These are phyloP conservation scores for Blastocystis sp. DNA, from an alignment of 352 stramenopile species.

Conservation along the genomic window DNA sequence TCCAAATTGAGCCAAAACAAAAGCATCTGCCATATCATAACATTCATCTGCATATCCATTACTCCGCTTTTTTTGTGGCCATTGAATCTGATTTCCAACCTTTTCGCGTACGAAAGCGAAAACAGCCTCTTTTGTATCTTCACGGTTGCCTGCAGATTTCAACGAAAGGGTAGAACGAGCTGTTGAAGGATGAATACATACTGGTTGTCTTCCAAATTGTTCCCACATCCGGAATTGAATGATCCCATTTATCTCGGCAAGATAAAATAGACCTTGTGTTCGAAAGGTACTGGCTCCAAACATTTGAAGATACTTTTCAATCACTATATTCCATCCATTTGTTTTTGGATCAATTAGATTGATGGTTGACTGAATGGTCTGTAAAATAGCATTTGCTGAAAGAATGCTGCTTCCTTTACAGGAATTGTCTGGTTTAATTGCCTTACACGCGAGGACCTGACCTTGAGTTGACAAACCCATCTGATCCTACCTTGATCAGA, in stretches of 20 bases:
- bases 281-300: conserved; percentile 20
- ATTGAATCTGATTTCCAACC: background rate
- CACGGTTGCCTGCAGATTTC: background rate
- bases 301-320: conserved; percentile 54
- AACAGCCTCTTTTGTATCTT: conserved; percentile 41
- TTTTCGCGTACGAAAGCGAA: conserved; percentile 31
- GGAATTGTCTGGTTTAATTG: background rate
- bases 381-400: background rate
- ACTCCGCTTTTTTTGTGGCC: conserved; percentile 11
- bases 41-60: conserved; percentile 23
- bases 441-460: conserved; percentile 7
- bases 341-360: background rate
- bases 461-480: background rate
- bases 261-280: conserved; percentile 44
- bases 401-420: conserved; percentile 52
- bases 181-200: conserved; percentile 38
- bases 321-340: background rate
- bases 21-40: conserved; percentile 61
- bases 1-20: background rate
- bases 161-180: conserved; percentile 22
- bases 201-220: background rate
- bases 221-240: conserved; percentile 54
- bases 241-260: conserved; percentile 52
- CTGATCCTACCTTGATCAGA: background rate
- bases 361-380: conserved; percentile 16